Base-by-base conservation (phyloP, 495 filamentous ascomycete genomes). In the Lentithecium fluviatile region DNA sequence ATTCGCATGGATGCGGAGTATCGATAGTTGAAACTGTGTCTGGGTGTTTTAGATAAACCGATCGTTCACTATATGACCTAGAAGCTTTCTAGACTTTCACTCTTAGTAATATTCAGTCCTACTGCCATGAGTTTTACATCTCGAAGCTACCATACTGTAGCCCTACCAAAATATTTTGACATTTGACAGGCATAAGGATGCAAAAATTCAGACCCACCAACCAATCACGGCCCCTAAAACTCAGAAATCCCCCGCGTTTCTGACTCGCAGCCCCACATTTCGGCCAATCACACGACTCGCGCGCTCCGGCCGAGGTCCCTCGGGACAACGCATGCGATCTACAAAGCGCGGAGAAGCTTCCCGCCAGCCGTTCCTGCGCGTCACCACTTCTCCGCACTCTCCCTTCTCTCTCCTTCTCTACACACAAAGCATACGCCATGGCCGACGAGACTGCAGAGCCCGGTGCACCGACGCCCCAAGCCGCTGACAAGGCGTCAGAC, bases 391-490 rank as follows among this genome's bases (percentile, higher is more conserved):
- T 20, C 13, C 40, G 6, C 15, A n/a, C 40, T 6, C 19, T 5
- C 5, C 15, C 40, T 43, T 5, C 13, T 43, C 19, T 43, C 19
- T 43, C 6, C 40, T 43, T 15, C 15, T 15, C 15, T 15, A 20
- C 13, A 3, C 3, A 43, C 19, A 15, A 15, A 15, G 5, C 15
- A 43, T 6, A 43, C 4, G 19, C 15, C 15, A 43, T 15, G 40
- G 40, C 58, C 45, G 55, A 67, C 49, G 37, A 59, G 7, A 50
- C 17, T 20, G 26, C 25, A 19, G 49, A 62, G 23, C 52, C 64
- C 11, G 58, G 64, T 25, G 58, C 64, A 21, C 64, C 64, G 19
- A 42, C 53, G 2, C 45, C 53, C 8, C 25, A 66, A 45, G 59
- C 43, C n/a, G 64, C 25, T 7, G 56, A 61, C 45, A 40, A 51